Percentiles rank a stretch among this genome's conserved stretches.
Evolutionary conservation across 192 early-diverging fungal species (phyloP).

Genomic region (Rhizophagus clarus): DNA sequence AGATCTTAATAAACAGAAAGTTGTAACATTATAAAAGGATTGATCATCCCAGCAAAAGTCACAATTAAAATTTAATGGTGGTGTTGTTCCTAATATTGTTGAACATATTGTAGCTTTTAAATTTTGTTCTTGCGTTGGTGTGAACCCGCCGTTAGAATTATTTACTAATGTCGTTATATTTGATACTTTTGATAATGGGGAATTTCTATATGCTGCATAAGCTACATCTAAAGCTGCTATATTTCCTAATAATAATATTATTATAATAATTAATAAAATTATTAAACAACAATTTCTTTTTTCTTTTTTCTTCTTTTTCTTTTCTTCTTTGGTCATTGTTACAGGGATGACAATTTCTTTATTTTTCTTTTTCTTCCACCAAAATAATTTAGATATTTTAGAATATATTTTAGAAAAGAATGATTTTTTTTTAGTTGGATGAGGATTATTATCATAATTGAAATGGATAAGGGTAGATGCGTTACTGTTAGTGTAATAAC

Average conservation of each 20-base stretch:
- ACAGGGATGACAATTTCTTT: not conserved
- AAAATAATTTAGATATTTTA: not conserved
- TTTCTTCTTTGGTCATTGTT: not conserved
- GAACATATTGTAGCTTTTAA: not conserved
- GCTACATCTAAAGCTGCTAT: constrained; percentile 4
- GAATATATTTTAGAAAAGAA: too few relatives aligned
- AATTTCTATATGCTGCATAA: not conserved
- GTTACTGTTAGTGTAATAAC: too few relatives aligned
- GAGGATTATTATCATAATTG: too few relatives aligned
- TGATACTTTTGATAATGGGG: too few relatives aligned
- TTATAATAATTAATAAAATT: constrained; percentile 10
- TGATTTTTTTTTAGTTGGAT: too few relatives aligned
- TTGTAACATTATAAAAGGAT: constrained; percentile 1
- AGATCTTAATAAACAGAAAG: constrained; percentile 19
- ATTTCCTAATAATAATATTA: constrained; percentile 18
- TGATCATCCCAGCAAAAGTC: not conserved
- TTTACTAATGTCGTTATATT: not conserved
- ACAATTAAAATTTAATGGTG: not conserved
- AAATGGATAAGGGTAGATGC: too few relatives aligned
- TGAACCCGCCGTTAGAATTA: not conserved
- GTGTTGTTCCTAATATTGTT: not conserved
- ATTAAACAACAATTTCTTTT: constrained; percentile 15
- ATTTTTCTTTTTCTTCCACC: not conserved
- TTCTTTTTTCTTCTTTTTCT: constrained; percentile 12
- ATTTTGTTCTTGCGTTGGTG: not conserved